Evolutionary conservation across 371 early-diverging fungal genomes (phyloP), one percentile per base, ranked within the genome.

Genomic region (Capillidium heterosporum): DNA sequence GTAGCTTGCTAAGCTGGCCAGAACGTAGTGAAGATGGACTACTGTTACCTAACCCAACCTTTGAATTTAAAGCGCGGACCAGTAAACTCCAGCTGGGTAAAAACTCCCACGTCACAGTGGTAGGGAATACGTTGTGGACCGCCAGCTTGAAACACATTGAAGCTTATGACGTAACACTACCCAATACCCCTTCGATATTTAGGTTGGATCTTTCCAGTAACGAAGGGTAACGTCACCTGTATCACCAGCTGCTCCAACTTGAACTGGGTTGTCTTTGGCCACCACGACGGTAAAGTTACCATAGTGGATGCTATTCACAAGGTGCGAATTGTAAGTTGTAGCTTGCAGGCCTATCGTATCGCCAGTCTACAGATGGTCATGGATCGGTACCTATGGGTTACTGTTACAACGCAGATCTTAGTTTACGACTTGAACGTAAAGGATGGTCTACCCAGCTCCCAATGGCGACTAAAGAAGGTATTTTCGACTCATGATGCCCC

Each of bases 251-350:
- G 72, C 19, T 68, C 71, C 0, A 71, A 70, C 40, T 69, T 71
- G 43, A 61, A 59, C 5, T 66, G 66, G 27, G 78, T 87, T 11
- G 78, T 78, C 64, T 68, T 78, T 3, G 83, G 83, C 1, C 89
- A 89, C 63, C 86, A 84, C 24, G 82, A 88, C 63, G 88, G 89
- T 40, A 84, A 80, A 50, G 73, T 89, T 3, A 72, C 77, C 24
- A 67, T 85, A 0, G 87, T 85, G 85, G 79, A 84, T 60, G 64
- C 71, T 19, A 63, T 64, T 17, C 66, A 73, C 0, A 49, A 74
- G 21, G 69, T 70, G 5, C 65, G 68, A 42, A 23, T 71, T 0
- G 68, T 73, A 32, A 64, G 76, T 4, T 67, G 82, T 28, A 66
- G 67, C 5, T 75, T 77, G 1, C 77, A 79, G 1, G 66, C 72